These are phyloP conservation scores for Colletotrichum australisinense DNA, from an alignment of 2,329 filamentous ascomycete genomes.

Conservation along the genomic window DNA sequence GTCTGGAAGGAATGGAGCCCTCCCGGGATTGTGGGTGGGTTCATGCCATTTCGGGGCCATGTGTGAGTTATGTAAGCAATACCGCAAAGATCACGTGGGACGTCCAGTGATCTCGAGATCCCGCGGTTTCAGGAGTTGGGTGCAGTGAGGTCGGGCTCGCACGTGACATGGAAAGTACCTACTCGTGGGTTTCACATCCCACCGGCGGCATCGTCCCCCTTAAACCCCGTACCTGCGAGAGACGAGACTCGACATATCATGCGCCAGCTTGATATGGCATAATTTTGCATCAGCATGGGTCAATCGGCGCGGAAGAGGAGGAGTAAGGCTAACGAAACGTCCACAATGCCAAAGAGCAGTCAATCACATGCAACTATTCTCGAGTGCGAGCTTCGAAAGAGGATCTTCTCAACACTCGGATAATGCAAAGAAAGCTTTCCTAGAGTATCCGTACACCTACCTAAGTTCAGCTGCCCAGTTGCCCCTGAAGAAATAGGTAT, in stretches of 20 bases:
- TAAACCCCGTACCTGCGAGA: not conserved
- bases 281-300: not conserved
- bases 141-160: not conserved
- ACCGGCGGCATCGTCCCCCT: not conserved
- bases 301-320: no score
- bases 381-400: no score
- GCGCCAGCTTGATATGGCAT: not conserved
- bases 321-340: no score
- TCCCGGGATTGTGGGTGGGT: not conserved
- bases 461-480: no score
- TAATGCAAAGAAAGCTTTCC: no score
- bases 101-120: not conserved
- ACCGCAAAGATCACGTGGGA: fast-evolving
- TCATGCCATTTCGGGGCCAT: no score
- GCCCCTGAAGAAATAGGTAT: no score
- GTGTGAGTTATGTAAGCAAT: not conserved
- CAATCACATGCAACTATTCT: no score
- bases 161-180: not conserved
- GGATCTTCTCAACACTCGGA: no score
- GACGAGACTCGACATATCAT: not conserved
- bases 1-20: not conserved
- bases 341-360: no score
- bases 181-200: not conserved
- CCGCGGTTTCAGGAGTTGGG: not conserved
- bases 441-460: no score